These are phyloP conservation scores for Hypoxylon sp. DNA, from an alignment of 2,329 filamentous ascomycete genomes.

Conservation along the genomic window DNA sequence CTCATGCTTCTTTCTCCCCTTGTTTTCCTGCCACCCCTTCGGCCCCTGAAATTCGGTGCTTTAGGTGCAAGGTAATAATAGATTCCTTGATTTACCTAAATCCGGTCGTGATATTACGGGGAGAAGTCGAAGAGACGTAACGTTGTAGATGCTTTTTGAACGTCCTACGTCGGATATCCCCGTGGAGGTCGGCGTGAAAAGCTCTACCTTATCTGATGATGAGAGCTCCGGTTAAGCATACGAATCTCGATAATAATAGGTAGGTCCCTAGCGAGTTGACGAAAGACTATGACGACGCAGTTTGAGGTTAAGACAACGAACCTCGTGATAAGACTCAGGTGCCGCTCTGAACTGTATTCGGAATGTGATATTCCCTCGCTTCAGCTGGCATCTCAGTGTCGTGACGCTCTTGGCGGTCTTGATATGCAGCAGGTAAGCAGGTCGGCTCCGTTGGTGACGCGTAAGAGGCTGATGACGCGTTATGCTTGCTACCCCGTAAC, in stretches of 20 bases:
- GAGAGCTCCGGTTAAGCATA: neutral
- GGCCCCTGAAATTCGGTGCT: neutral
- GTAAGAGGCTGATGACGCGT: slow-evolving; percentile 28
- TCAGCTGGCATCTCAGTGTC: neutral
- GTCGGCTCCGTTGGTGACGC: slow-evolving; percentile 12
- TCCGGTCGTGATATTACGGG: neutral
- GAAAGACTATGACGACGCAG: slow-evolving; percentile 7
- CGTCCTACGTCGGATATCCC: neutral
- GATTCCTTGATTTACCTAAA: too few relatives aligned
- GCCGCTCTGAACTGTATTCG: slow-evolving; percentile 20
- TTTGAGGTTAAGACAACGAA: slow-evolving; percentile 1
- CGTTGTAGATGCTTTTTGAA: neutral
- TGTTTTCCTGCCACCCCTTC: neutral
- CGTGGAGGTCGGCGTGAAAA: neutral
- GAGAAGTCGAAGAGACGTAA: neutral
- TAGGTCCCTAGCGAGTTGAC: neutral
- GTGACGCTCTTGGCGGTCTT: slow-evolving; percentile 1
- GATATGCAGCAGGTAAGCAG: neutral
- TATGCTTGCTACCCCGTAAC: slow-evolving; percentile 10
- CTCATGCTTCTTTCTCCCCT: neutral
- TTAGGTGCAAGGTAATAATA: neutral
- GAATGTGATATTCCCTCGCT: slow-evolving; percentile 23
- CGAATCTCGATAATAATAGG: neutral
- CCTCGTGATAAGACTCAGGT: slow-evolving; percentile 11
- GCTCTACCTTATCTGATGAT: slow-evolving; percentile 3